Percentiles rank a stretch among this genome's conserved stretches.
Evolutionary conservation across 495 filamentous ascomycete genomes (phyloP).

Genomic region (Aspergillus olivimuriae): DNA sequence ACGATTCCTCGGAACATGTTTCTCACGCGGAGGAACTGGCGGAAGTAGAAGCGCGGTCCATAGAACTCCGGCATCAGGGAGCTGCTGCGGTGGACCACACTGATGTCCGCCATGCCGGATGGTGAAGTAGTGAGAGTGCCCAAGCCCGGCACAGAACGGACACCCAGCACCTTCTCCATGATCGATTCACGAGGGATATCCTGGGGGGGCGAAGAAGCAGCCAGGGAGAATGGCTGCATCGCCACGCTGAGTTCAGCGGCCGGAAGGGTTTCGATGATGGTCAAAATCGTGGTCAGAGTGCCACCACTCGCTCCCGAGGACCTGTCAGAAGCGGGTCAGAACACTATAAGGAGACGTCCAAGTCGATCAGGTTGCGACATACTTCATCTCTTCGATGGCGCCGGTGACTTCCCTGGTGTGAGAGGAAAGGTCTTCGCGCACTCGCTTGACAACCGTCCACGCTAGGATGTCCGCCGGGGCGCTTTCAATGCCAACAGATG

Average conservation of each 20-base stretch:
- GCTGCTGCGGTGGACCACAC: conserved; percentile 71
- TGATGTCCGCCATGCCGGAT: conserved; percentile 51
- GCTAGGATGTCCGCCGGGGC: conserved; percentile 76
- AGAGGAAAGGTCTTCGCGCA: conserved; percentile 52
- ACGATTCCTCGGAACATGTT: conserved; percentile 52
- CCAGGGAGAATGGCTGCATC: conserved; percentile 58
- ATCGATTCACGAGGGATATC: conserved; percentile 26
- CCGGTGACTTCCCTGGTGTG: conserved; percentile 54
- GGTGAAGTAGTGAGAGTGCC: conserved; percentile 61
- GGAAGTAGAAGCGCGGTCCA: conserved; percentile 66
- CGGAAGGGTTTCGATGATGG: conserved; percentile 56
- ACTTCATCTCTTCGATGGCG: conserved; percentile 58
- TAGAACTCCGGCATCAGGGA: conserved; percentile 64
- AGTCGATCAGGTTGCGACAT: conserved; percentile 11
- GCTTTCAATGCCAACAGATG: conserved; percentile 79
- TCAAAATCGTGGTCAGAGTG: conserved; percentile 59
- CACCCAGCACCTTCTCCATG: conserved; percentile 49
- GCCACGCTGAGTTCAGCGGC: conserved; percentile 49
- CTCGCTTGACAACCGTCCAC: conserved; percentile 58
- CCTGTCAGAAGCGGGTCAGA: conserved; percentile 6
- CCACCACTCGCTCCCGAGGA: conserved; percentile 62
- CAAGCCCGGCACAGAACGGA: conserved; percentile 55
- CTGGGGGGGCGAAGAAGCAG: conserved; percentile 48
- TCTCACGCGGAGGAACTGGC: conserved; percentile 57
- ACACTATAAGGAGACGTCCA: background rate